Base-by-base conservation (phyloP, 257 asterid species). In the Solanum stenotomum region DNA sequence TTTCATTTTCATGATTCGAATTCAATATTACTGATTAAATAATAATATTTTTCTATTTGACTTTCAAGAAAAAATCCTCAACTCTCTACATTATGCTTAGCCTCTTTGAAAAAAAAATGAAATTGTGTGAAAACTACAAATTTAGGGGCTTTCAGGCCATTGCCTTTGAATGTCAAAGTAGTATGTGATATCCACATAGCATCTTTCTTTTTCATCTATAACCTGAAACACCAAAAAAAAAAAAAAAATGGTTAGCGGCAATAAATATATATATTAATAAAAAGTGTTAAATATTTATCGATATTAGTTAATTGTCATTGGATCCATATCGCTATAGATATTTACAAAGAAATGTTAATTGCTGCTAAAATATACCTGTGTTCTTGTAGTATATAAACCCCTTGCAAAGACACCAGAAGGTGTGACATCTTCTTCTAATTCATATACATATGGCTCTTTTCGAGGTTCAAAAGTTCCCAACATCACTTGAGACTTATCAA, bases 381-480 rank as follows among this genome's bases (percentile, higher is more conserved):
- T 90, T 90, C 92, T 93, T 35, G 96, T 94, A 20, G 94, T 87
- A 84, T 93, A 94, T 85, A 88, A 40, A 40, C 96, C 95, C 85
- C 96, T 85, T 1, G 92, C 92, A 78, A 94, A 91, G 15, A 94
- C 85, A 25, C 96, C 96, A 18, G 89, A 81, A 29, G 95, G 96
- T 71, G 94, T 74, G 4, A 89, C 91, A 44, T 93, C 94, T 88
- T 94, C 96, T 71, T 75, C 89, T 5, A 91, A 59, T 88, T 90
- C 90, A 65, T 90, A 87, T n/a, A 31, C 76, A 22, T 93, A 90
- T 31, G 96, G 91, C 79, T 89, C 89, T 68, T 88, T 67, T 16
- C 83, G 83, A 20, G 94, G 94, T 25, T 23, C 76, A 88, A 89
- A 92, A 68, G 87, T 87, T 77, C 96, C 96, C 20, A 94, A 65